Evolutionary conservation across 768 basidiomycete species (phyloP).

Genomic region (Tephrocybe sp.): DNA sequence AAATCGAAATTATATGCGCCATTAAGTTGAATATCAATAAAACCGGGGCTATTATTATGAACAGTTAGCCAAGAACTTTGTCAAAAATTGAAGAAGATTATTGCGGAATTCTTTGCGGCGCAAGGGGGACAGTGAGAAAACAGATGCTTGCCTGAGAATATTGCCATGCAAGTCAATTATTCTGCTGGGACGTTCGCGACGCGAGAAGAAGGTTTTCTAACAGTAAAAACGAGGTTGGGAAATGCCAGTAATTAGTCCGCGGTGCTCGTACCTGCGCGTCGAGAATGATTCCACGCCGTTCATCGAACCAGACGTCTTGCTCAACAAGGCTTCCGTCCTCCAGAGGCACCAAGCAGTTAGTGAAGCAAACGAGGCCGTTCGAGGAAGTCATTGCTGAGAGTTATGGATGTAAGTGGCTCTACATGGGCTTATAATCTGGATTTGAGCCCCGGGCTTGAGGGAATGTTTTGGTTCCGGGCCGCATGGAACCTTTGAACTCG

Average conservation of each 20-base stretch:
- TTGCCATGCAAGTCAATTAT: constrained; percentile 72
- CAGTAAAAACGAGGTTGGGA: constrained; percentile 10
- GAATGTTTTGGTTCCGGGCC: constrained; percentile 15
- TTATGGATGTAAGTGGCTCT: background rate
- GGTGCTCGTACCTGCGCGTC: constrained; percentile 61
- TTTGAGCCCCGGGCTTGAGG: constrained; percentile 10
- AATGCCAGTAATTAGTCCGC: background rate
- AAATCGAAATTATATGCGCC: constrained; percentile 89
- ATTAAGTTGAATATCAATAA: constrained; percentile 87
- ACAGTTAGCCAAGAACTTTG: background rate
- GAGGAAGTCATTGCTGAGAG: constrained; percentile 35
- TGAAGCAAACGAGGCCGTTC: constrained; percentile 81
- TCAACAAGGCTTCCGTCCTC: constrained; percentile 77
- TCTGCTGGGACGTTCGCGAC: constrained; percentile 57
- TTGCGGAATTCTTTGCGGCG: background rate
- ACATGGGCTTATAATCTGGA: constrained; percentile 5
- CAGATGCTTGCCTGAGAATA: constrained; percentile 57
- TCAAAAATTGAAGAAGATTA: background rate
- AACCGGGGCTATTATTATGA: constrained; percentile 59
- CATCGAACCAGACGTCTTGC: constrained; percentile 82
- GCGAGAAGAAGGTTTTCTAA: constrained; percentile 66
- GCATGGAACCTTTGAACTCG: constrained; percentile 10
- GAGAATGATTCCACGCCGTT: constrained; percentile 66
- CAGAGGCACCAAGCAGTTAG: constrained; percentile 76
- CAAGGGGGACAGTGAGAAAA: background rate